Percentiles rank a stretch among this genome's conserved stretches.
Evolutionary conservation across 129 eudicot species (phyloP).

Genomic region (Artemisia tridentata): DNA sequence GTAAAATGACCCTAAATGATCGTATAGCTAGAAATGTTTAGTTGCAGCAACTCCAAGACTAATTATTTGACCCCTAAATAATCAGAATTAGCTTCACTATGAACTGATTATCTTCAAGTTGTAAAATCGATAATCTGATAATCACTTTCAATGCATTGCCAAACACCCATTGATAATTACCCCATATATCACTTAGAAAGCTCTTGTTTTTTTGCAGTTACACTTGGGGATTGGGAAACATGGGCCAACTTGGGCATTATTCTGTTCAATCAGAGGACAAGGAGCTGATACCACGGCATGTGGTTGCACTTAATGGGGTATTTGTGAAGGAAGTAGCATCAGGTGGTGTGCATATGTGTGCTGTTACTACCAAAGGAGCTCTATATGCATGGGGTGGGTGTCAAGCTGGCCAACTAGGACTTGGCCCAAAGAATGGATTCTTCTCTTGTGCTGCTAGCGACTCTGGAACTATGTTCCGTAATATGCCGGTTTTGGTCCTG

Average conservation of each 20-base stretch:
- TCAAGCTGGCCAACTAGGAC: conserved; percentile 89
- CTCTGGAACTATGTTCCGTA: conserved; percentile 70
- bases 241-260: conserved; percentile 98
- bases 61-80: neutral
- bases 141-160: neutral
- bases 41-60: neutral
- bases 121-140: neutral
- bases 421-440: conserved; percentile 72
- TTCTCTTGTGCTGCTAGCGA: conserved; percentile 60
- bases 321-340: conserved; percentile 63
- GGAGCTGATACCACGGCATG: conserved; percentile 85
- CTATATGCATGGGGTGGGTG: conserved; percentile 96
- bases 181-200: neutral
- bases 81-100: neutral
- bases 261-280: conserved; percentile 87
- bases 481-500: conserved; percentile 75
- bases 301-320: conserved; percentile 80
- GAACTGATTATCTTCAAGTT: neutral
- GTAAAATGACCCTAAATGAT: neutral
- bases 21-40: neutral
- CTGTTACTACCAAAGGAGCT: conserved; percentile 76
- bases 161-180: neutral
- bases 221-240: conserved; percentile 92
- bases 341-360: conserved; percentile 96
- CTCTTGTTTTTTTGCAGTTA: conserved; percentile 50